A percentile compares a stretch with the other conserved stretches of the same genome.
Evolutionary conservation across 331 rosid species (phyloP).

Genomic region (Malus hybrid): DNA sequence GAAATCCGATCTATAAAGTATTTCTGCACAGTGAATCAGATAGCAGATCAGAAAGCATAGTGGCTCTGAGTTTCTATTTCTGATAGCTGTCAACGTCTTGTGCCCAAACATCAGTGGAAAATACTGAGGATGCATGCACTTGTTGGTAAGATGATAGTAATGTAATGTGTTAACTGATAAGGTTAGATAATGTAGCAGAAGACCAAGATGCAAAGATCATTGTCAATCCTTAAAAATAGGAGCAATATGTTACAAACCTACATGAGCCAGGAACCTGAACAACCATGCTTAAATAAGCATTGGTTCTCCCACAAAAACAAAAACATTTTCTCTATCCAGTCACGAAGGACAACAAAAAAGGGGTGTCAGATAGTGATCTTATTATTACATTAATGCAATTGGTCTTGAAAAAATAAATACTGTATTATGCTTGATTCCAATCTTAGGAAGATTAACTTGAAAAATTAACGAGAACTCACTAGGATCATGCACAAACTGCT

Average conservation of each 20-base stretch:
- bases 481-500: conserved; percentile 83
- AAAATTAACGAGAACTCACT: conserved; percentile 41
- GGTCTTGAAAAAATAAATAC: neutral
- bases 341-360: neutral
- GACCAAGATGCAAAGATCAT: neutral
- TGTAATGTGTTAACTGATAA: neutral
- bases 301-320: neutral
- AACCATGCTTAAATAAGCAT: neutral
- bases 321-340: neutral
- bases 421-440: neutral
- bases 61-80: neutral
- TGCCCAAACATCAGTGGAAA: neutral
- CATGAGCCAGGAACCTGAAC: neutral
- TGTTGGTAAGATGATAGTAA: neutral
- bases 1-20: conserved; percentile 87
- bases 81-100: neutral
- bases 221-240: neutral
- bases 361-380: neutral
- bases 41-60: conserved; percentile 1
- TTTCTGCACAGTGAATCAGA: conserved; percentile 48
- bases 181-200: neutral
- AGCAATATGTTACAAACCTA: neutral
- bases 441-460: neutral
- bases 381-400: neutral
- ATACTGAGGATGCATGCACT: neutral